Base-by-base conservation (phyloP, 164 flowering plant species). In the Chimonanthus salicifolius region DNA sequence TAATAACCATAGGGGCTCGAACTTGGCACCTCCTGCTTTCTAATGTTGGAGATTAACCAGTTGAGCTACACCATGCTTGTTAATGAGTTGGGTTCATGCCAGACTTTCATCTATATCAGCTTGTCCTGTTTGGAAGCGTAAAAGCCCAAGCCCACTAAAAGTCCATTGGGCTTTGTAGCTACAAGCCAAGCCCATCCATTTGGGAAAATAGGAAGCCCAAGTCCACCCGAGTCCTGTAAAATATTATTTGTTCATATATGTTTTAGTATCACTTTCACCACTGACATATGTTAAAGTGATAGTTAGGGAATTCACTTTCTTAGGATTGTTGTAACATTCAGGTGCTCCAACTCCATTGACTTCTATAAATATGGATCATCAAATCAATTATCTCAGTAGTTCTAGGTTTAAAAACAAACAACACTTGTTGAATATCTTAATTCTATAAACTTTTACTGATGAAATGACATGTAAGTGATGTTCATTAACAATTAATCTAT, bases 361-460 rank as follows among this genome's bases (percentile, higher is more conserved):
- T 62, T 62, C 67, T 44, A 71, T n/a, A 50, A 46, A 33, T 47
- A 58, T 54, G 64, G 73, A 71, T 71, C 49, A 47, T 62, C 46
- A 45, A 58, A n/a, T 63, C 47, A 5, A 48, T 66, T 66, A 44
- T 66, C 48, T 43, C 11, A 13, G 48, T 66, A 66, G 15, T 66
- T 63, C 4, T 13, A 66, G 44, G 68, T n/a, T 45, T 11, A 66
- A 33, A 16, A 33, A 43, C 45, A 4, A n/a, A 71, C 7, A 62
- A 68, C 71, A 74, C 67, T 74, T 74, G 64, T 71, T 54, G 64
- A 58, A 20, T 54, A 48, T 45, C 50, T 21, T 48, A 50, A 47
- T 4, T 15, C 2, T 68, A 66, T 13, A 43, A 46, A 13, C 7
- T 63, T 63, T 63, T 1, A 58, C 62, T 58, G 16, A 58, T 58